Evolutionary conservation across 768 basidiomycete species (phyloP).

Genomic region (Podaxis sp.): DNA sequence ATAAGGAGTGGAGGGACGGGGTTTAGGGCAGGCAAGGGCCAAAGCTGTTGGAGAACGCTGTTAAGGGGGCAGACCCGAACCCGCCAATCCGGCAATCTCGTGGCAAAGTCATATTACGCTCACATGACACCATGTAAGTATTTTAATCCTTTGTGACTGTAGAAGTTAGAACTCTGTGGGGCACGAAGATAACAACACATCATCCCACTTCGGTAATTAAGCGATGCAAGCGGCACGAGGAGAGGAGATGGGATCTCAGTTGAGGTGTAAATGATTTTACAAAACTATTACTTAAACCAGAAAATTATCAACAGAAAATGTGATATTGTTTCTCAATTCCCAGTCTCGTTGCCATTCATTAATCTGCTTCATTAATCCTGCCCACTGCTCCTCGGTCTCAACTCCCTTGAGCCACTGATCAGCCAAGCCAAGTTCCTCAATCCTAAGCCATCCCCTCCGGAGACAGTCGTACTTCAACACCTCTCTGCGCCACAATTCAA

Average conservation of each 20-base stretch:
- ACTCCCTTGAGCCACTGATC: conserved; percentile 48
- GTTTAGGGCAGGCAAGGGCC: conserved; percentile 34
- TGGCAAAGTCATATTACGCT: background rate
- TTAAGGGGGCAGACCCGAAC: background rate
- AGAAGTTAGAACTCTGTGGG: background rate
- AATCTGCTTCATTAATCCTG: conserved; percentile 44
- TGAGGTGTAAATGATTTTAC: conserved; percentile 7
- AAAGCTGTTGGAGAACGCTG: background rate
- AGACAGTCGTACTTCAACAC: conserved; percentile 31
- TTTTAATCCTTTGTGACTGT: background rate
- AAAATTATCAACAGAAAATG: conserved; percentile 13
- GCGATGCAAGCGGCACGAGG: conserved; percentile 1
- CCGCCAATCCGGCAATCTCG: background rate
- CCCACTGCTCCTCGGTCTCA: conserved; percentile 52
- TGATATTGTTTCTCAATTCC: conserved; percentile 37
- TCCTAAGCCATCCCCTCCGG: conserved; percentile 44
- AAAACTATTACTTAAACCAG: background rate
- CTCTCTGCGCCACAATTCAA: conserved; percentile 49
- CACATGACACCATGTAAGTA: conserved; percentile 2
- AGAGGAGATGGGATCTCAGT: conserved; percentile 9
- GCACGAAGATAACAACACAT: background rate
- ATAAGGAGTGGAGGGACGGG: conserved; percentile 25
- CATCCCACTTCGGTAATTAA: background rate
- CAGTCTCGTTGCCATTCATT: conserved; percentile 53
- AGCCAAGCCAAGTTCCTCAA: conserved; percentile 39